Percentiles rank a stretch among this genome's conserved stretches.
These are phyloP conservation scores for Exophiala xenobiotica DNA, from an alignment of 2,329 filamentous ascomycete genomes.

Conservation along the genomic window DNA sequence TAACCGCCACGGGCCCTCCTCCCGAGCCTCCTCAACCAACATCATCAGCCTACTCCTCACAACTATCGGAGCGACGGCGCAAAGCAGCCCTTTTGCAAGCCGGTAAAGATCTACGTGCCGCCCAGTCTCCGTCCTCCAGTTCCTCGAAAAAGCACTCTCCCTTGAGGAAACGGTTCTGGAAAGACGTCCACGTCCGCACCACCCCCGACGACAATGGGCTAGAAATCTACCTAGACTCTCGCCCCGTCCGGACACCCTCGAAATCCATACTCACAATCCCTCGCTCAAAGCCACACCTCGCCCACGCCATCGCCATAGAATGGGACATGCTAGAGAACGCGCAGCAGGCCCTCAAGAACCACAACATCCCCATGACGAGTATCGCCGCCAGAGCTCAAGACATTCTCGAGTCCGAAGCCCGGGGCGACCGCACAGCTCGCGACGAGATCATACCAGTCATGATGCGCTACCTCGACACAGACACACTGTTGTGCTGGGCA, in stretches of 20 bases:
- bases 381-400: conserved; percentile 81
- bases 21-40: conserved; percentile 56
- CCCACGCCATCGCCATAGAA: conserved; percentile 81
- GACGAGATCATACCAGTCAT: conserved; percentile 64
- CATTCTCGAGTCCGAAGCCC: conserved; percentile 66
- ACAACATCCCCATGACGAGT: conserved; percentile 87
- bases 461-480: conserved; percentile 86
- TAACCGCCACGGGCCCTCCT: conserved; percentile 60
- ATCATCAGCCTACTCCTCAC: conserved; percentile 48
- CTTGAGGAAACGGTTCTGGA: conserved; percentile 81
- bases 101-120: conserved; percentile 44
- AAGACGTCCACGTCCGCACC: conserved; percentile 70
- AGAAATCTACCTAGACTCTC: conserved; percentile 71
- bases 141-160: conserved; percentile 37
- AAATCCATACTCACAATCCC: conserved; percentile 76
- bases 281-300: conserved; percentile 72
- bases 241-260: conserved; percentile 72
- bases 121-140: conserved; percentile 30
- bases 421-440: conserved; percentile 55
- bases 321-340: conserved; percentile 84
- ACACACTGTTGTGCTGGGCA: conserved; percentile 89
- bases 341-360: conserved; percentile 78
- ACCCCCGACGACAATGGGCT: conserved; percentile 56
- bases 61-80: conserved; percentile 49
- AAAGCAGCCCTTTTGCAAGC: conserved; percentile 51